Evolutionary conservation across 2,329 filamentous ascomycete genomes (phyloP).

Genomic region (Tolypocladium ophioglossoides): DNA sequence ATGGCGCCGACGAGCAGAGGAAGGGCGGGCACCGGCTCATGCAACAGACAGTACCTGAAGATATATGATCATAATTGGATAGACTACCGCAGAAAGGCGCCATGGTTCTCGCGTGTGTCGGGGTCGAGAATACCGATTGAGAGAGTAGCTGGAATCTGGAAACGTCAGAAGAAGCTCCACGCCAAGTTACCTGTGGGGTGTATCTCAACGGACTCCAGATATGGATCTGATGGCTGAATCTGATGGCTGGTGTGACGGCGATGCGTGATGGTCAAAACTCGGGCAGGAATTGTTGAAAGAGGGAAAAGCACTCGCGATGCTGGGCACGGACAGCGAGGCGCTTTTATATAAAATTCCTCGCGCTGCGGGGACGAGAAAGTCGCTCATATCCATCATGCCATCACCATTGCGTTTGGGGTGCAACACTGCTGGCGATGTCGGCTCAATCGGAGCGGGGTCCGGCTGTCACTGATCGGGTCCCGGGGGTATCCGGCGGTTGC

Average conservation of each 20-base stretch:
- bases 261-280: background rate
- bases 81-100: conserved; percentile 22
- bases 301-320: background rate
- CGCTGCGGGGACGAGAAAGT: background rate
- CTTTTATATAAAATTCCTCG: background rate
- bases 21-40: conserved; percentile 50
- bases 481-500: background rate
- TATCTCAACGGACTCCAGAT: background rate
- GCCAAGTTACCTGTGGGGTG: background rate
- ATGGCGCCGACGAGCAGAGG: background rate
- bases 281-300: background rate
- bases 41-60: conserved; percentile 38
- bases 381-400: background rate
- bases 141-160: conserved; percentile 2
- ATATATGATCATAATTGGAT: conserved; percentile 24
- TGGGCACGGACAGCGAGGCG: background rate
- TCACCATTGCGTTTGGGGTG: background rate
- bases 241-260: too few relatives aligned
- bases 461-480: background rate
- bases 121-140: conserved; percentile 15
- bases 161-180: conserved; percentile 3
- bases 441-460: conserved; percentile 1
- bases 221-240: background rate
- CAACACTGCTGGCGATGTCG: background rate
- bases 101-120: conserved; percentile 16